Percentiles rank a stretch among this genome's conserved stretches.
phyloP scores from a whole-genome alignment of 805 yeast species.

The Candida saitoana region DNA sequence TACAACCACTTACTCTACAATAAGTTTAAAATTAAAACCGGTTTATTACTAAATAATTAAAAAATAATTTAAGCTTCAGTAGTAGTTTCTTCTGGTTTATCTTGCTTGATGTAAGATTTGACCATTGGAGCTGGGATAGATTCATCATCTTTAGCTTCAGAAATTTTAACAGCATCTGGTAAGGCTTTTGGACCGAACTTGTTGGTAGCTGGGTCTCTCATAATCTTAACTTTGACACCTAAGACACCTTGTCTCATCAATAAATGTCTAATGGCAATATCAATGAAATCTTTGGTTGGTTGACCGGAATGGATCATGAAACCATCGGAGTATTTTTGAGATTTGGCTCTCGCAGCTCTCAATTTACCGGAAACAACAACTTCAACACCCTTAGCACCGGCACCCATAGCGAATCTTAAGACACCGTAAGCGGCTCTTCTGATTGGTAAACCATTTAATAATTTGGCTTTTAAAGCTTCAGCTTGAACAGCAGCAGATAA shows the following conservation, averaged over 20 bases:
- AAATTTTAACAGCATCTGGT: constrained; percentile 91
- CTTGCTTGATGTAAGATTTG: constrained; percentile 60
- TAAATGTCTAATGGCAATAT: constrained; percentile 98
- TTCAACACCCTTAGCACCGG: constrained; percentile 99
- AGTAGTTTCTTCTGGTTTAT: constrained; percentile 32
- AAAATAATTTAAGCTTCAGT: constrained; percentile 30
- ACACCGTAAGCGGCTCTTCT: constrained; percentile 99
- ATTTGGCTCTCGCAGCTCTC: constrained; percentile 99
- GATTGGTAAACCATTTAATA: constrained; percentile 97
- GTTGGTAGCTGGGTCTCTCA: constrained; percentile 95
- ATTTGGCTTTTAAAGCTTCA: constrained; percentile 97
- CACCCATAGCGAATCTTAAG: constrained; percentile 99
- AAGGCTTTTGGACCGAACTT: constrained; percentile 83
- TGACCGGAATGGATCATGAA: constrained; percentile 99
- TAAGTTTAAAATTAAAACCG: neutral
- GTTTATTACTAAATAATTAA: constrained; percentile 1
- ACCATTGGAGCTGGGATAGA: constrained; percentile 75
- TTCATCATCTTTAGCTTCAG: constrained; percentile 88
- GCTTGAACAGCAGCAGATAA: constrained; percentile 99
- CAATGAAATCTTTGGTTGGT: constrained; percentile 98
- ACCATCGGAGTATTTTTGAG: constrained; percentile 99
- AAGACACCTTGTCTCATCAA: constrained; percentile 99
- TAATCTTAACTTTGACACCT: constrained; percentile 99
- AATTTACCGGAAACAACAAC: constrained; percentile 99
- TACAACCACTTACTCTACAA: no score